phyloP scores from a whole-genome alignment of 1,284 basidiomycete species.

The Erythrobasidium hasegawianum region DNA sequence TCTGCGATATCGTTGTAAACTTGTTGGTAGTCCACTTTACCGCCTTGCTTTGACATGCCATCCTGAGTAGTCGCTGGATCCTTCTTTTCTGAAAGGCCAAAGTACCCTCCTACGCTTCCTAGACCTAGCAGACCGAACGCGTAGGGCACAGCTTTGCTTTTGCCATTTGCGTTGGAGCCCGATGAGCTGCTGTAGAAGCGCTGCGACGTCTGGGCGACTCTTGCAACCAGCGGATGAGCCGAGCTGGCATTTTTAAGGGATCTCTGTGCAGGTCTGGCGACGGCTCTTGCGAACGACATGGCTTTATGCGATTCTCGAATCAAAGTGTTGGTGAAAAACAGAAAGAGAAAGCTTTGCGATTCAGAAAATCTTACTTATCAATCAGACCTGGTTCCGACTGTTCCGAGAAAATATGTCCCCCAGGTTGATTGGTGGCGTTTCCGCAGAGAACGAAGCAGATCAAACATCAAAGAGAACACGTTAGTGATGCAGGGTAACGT shows the following conservation, averaged over 20 bases:
- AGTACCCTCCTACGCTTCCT: slow-evolving; percentile 37
- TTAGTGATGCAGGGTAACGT: too few relatives aligned
- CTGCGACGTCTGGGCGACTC: slow-evolving; percentile 4
- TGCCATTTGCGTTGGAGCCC: slow-evolving; percentile 13
- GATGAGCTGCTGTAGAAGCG: slow-evolving; percentile 9
- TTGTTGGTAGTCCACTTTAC: slow-evolving; percentile 43
- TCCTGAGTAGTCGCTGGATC: slow-evolving; percentile 38
- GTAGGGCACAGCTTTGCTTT: slow-evolving; percentile 32
- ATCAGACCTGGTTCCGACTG: too few relatives aligned
- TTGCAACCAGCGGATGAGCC: neutral
- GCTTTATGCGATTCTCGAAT: neutral
- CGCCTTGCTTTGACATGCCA: slow-evolving; percentile 36
- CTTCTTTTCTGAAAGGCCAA: slow-evolving; percentile 25
- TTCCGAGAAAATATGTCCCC: too few relatives aligned
- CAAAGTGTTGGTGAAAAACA: too few relatives aligned
- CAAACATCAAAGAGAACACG: too few relatives aligned
- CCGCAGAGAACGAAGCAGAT: too few relatives aligned
- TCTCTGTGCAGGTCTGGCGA: slow-evolving; percentile 5
- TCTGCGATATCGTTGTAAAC: slow-evolving; percentile 84
- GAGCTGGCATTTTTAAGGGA: neutral
- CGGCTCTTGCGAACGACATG: slow-evolving; percentile 3
- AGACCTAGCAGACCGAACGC: slow-evolving; percentile 37
- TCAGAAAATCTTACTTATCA: too few relatives aligned
- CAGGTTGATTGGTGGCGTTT: too few relatives aligned
- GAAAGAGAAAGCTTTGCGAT: too few relatives aligned